phyloP scores from a whole-genome alignment of 1,284 basidiomycete species.

The Butyriboletus appendiculatus region DNA sequence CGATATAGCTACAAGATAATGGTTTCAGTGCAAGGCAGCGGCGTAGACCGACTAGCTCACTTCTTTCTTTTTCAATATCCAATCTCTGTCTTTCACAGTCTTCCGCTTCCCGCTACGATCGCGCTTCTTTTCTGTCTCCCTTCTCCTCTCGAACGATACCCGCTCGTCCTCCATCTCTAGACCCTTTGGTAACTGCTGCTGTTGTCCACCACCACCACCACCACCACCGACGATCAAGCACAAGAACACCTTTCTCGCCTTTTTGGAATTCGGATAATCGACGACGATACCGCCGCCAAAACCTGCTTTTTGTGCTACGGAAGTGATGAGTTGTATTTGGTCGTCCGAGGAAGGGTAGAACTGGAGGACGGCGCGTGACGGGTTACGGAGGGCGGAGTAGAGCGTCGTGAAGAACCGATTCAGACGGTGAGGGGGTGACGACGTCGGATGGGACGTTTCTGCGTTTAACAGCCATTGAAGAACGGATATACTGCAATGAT shows the following conservation, averaged over 20 bases:
- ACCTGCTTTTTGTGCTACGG: slow-evolving; percentile 90
- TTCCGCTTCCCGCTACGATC: slow-evolving; percentile 65
- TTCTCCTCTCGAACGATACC: slow-evolving; percentile 68
- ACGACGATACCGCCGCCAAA: slow-evolving; percentile 98
- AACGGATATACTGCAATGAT: slow-evolving; percentile 81
- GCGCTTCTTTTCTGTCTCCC: slow-evolving; percentile 58
- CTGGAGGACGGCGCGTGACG: slow-evolving; percentile 92
- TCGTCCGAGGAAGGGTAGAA: slow-evolving; percentile 97
- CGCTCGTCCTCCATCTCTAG: slow-evolving; percentile 65
- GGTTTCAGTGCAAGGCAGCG: background rate
- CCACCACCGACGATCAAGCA: slow-evolving; percentile 87
- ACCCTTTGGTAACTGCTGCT: slow-evolving; percentile 69
- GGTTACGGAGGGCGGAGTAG: slow-evolving; percentile 89
- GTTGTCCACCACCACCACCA: slow-evolving; percentile 49
- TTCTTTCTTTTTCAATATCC: slow-evolving; percentile 87
- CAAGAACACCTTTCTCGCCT: slow-evolving; percentile 90
- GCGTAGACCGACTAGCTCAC: slow-evolving; percentile 38
- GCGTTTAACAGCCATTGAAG: slow-evolving; percentile 99
- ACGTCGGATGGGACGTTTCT: slow-evolving; percentile 88
- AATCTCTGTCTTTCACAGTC: slow-evolving; percentile 67
- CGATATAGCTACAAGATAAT: slow-evolving; percentile 62
- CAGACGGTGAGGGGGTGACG: slow-evolving; percentile 91
- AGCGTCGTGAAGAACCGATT: slow-evolving; percentile 96
- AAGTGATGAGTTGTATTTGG: slow-evolving; percentile 94
- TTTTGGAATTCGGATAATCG: slow-evolving; percentile 96